Evolutionary conservation across 2,329 filamentous ascomycete species (phyloP).

Genomic region (Truncatella angustata): DNA sequence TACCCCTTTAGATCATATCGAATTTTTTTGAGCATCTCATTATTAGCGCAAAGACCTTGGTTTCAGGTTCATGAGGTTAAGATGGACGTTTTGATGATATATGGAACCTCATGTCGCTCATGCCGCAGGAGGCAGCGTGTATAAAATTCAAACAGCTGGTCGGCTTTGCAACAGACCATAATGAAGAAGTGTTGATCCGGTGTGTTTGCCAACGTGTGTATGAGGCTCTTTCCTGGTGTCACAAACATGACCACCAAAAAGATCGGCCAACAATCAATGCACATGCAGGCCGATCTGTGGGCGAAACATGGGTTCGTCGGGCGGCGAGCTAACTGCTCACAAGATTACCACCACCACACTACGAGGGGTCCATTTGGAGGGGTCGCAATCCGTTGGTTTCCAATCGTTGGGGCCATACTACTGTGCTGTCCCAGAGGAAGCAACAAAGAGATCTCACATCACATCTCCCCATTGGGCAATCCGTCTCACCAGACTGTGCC

Average conservation of each 20-base stretch:
- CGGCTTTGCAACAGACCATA: neutral
- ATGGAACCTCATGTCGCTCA: neutral
- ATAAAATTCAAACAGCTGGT: conserved; percentile 1
- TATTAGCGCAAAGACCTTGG: neutral
- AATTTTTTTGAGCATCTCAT: neutral
- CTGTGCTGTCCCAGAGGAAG: neutral
- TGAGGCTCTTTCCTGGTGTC: too few relatives aligned
- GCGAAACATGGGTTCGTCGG: neutral
- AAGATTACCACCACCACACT: neutral
- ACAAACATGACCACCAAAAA: too few relatives aligned
- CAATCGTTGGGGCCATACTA: neutral
- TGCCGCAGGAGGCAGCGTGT: neutral
- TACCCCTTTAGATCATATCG: neutral
- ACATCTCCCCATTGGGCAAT: conserved; percentile 10
- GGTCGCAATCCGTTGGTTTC: neutral
- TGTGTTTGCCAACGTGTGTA: too few relatives aligned
- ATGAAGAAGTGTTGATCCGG: too few relatives aligned
- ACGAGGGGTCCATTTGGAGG: neutral
- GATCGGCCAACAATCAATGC: neutral
- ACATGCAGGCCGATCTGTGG: neutral
- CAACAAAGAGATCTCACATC: conserved; percentile 1
- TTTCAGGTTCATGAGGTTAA: neutral
- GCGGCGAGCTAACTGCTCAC: too few relatives aligned
- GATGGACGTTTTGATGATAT: conserved; percentile 1
- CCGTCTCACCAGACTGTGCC: neutral